phyloP scores from a whole-genome alignment of 2,329 filamentous ascomycete species.

The Alternaria ventricosa region DNA sequence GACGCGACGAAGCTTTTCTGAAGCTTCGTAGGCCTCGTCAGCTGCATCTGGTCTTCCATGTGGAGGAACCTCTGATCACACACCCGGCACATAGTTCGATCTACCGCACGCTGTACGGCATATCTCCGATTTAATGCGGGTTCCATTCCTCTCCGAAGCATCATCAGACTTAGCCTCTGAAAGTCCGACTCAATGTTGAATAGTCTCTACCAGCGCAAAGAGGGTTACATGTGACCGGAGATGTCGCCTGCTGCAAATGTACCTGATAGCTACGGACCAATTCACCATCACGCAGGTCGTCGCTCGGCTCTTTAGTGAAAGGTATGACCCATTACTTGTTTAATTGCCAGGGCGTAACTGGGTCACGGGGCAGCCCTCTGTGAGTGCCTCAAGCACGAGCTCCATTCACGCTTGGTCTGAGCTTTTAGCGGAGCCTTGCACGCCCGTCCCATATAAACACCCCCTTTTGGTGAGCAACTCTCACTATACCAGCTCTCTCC shows the following conservation, averaged over 20 bases:
- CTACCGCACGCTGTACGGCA: not conserved
- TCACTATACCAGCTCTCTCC: not conserved
- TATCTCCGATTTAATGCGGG: not conserved
- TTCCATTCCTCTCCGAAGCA: not conserved
- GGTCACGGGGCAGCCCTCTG: not conserved
- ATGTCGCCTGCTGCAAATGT: no score
- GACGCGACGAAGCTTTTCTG: not conserved
- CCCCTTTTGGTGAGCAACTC: not conserved
- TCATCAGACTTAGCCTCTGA: no score
- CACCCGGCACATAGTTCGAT: not conserved
- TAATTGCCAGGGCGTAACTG: no score
- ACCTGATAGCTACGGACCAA: no score
- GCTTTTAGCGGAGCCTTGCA: not conserved
- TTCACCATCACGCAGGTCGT: no score
- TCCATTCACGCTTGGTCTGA: not conserved
- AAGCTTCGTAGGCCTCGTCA: not conserved
- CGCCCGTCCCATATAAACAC: not conserved
- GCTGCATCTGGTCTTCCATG: not conserved
- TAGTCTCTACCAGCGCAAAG: no score
- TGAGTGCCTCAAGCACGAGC: not conserved
- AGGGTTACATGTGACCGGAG: no score
- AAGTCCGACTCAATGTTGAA: no score
- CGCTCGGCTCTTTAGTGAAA: no score
- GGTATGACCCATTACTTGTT: no score
- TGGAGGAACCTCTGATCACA: not conserved